A percentile compares a stretch with the other conserved stretches of the same genome.
Evolutionary conservation across 345 rosid species (phyloP).

Genomic region (Nasturtium officinale): DNA sequence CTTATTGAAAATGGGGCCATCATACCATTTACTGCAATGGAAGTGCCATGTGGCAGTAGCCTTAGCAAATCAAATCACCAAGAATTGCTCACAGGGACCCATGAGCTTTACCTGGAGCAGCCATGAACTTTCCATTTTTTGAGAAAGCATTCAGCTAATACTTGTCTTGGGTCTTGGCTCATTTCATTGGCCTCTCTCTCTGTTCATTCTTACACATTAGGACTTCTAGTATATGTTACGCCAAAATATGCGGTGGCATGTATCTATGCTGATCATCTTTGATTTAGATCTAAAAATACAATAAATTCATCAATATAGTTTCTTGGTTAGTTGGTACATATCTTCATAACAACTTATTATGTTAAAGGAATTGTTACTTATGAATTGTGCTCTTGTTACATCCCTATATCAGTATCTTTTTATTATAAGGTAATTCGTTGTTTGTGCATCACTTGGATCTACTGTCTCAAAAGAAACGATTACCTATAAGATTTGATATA

Average conservation of each 20-base stretch:
- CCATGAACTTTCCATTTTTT: constrained; percentile 30
- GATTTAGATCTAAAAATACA: not conserved
- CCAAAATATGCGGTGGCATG: constrained; percentile 32
- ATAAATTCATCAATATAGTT: constrained; percentile 6
- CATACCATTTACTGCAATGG: constrained; percentile 33
- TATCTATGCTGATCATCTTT: constrained; percentile 23
- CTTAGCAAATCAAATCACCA: constrained; percentile 36
- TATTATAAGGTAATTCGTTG: no score
- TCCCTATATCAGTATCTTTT: no score
- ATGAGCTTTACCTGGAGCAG: constrained; percentile 42
- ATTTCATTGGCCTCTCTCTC: constrained; percentile 20
- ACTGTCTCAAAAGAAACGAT: not conserved
- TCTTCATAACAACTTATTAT: not conserved
- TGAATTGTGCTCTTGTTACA: no score
- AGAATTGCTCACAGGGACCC: constrained; percentile 44
- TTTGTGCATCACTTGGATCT: not conserved
- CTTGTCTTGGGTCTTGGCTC: constrained; percentile 35
- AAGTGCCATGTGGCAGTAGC: constrained; percentile 37
- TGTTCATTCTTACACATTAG: constrained; percentile 8
- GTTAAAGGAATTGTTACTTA: not conserved
- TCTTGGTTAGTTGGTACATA: constrained; percentile 3
- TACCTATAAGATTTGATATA: not conserved
- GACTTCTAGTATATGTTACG: constrained; percentile 13
- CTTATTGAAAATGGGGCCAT: constrained; percentile 35
- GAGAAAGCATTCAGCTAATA: constrained; percentile 3